Percentiles rank a stretch among this genome's conserved stretches.
Conservation (phyloP, 352 stramenopile genomes). For the Elongisporangium undulatum region DNA sequence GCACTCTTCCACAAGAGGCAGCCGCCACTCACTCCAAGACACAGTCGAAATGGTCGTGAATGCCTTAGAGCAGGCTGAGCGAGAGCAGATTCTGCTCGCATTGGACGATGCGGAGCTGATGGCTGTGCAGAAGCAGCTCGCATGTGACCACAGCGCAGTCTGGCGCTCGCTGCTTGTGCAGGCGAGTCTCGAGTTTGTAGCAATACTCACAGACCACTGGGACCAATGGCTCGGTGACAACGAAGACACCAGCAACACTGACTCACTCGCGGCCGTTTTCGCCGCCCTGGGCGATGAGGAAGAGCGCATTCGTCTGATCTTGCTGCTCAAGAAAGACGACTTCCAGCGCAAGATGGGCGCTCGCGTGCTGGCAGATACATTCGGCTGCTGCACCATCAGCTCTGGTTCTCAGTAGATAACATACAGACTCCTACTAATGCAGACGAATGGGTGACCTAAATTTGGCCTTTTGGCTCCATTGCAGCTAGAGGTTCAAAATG, state of each 20-base stretch:
- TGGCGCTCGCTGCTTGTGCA: slow-evolving; percentile 31
- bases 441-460: neutral
- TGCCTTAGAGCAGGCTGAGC: slow-evolving; percentile 12
- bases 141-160: slow-evolving; percentile 6
- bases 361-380: neutral
- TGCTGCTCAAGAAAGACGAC: slow-evolving; percentile 32
- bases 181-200: slow-evolving; percentile 34
- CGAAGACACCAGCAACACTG: neutral
- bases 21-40: slow-evolving; percentile 5
- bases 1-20: slow-evolving; percentile 5
- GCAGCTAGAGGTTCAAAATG: neutral
- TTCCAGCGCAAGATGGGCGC: slow-evolving; percentile 17
- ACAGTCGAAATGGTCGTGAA: slow-evolving; percentile 5
- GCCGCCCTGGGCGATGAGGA: slow-evolving; percentile 24
- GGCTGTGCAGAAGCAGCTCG: slow-evolving; percentile 16
- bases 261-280: slow-evolving; percentile 29
- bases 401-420: neutral
- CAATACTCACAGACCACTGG: slow-evolving; percentile 35
- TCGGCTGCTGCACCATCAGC: neutral
- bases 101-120: slow-evolving; percentile 6
- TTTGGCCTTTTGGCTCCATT: neutral
- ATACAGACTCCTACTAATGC: neutral
- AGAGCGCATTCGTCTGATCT: slow-evolving; percentile 23
- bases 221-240: slow-evolving; percentile 20
- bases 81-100: slow-evolving; percentile 31